These are phyloP conservation scores for Tetracentron sinense DNA, from an alignment of 164 flowering plant genomes.

Conservation along the genomic window DNA sequence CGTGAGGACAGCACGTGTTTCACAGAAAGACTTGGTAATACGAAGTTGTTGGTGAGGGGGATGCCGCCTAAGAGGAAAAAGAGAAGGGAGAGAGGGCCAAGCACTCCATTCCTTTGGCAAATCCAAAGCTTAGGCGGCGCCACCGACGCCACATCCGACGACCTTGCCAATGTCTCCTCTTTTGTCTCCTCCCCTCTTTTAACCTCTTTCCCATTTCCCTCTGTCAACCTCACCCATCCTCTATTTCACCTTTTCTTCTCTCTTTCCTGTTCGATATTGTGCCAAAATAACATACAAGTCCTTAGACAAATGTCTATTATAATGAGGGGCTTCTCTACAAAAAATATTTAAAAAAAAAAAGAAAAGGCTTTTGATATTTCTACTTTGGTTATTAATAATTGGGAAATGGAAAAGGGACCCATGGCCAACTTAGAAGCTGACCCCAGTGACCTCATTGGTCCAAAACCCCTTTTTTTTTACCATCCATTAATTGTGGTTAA, in stretches of 20 bases:
- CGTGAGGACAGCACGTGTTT: not conserved
- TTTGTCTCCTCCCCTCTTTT: slow-evolving; percentile 16
- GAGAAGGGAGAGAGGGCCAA: slow-evolving; percentile 25
- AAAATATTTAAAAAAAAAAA: too few species aligned
- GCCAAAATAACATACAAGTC: not conserved
- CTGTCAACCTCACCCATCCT: not conserved
- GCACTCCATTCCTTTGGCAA: slow-evolving; percentile 53
- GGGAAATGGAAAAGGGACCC: too few species aligned
- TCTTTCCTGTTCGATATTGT: too few species aligned
- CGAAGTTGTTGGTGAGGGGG: slow-evolving; percentile 9
- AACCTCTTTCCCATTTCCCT: not conserved
- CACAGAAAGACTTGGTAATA: not conserved
- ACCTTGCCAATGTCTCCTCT: slow-evolving; percentile 27
- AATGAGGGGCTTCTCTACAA: too few species aligned
- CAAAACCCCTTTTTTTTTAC: too few species aligned
- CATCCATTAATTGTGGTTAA: too few species aligned
- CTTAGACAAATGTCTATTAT: not conserved
- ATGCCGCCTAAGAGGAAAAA: slow-evolving; percentile 19
- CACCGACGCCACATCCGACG: slow-evolving; percentile 46
- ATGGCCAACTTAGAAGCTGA: too few species aligned
- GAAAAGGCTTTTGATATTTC: too few species aligned
- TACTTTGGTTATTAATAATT: too few species aligned
- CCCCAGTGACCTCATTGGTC: too few species aligned
- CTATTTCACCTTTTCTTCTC: not conserved
- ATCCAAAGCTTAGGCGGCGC: slow-evolving; percentile 60